Conservation (phyloP, 371 early-diverging fungal species). For the Lichtheimia hyalospora region DNA sequence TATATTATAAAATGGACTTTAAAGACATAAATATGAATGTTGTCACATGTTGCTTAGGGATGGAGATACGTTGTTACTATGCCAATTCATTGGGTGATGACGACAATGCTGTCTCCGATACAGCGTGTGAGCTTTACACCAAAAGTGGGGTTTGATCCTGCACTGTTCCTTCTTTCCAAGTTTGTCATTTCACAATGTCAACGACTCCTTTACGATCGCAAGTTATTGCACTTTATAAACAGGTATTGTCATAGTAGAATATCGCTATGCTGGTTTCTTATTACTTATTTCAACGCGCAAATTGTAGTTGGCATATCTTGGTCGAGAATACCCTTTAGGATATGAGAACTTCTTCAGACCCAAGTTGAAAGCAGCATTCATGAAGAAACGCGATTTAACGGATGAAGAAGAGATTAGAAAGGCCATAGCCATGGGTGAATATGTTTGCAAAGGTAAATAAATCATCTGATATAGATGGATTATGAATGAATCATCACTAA, state of each 20-base stretch:
- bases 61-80: too few species aligned
- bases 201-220: slow-evolving; percentile 35
- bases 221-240: slow-evolving; percentile 55
- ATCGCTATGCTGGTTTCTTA: background rate
- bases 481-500: background rate
- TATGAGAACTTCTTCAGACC: slow-evolving; percentile 56
- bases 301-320: slow-evolving; percentile 50
- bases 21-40: too few species aligned
- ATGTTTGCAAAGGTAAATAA: slow-evolving; percentile 59
- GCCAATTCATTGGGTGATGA: too few species aligned
- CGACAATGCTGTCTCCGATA: too few species aligned
- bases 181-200: background rate
- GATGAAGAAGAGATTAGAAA: slow-evolving; percentile 61
- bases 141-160: too few species aligned
- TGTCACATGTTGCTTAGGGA: too few species aligned
- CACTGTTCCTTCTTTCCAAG: too few species aligned
- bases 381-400: slow-evolving; percentile 59
- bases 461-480: too few species aligned
- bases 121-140: too few species aligned
- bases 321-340: slow-evolving; percentile 64
- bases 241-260: slow-evolving; percentile 25
- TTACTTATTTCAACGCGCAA: background rate
- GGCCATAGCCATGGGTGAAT: slow-evolving; percentile 63
- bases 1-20: too few species aligned
- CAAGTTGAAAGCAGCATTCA: slow-evolving; percentile 62